A percentile compares a stretch with the other conserved stretches of the same genome.
Evolutionary conservation across 305 asterid genomes (phyloP).

Genomic region (Fraxinus nigra): DNA sequence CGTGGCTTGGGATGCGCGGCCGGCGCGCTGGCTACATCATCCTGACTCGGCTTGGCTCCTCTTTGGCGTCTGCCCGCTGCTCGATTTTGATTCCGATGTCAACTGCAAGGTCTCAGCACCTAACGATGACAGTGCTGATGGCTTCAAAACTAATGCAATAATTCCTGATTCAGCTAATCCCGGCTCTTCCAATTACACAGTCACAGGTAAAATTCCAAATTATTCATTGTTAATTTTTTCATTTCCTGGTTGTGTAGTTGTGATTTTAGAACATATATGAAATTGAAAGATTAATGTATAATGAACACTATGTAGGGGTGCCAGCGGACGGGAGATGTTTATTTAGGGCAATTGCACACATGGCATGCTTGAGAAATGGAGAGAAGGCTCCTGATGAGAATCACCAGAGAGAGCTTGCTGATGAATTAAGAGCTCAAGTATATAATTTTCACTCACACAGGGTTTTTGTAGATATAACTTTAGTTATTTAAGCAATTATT

Average conservation of each 20-base stretch:
- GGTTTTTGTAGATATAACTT: not conserved
- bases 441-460: not conserved
- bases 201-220: conserved; percentile 41
- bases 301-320: conserved; percentile 42
- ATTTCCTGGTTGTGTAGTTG: not conserved
- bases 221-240: not conserved
- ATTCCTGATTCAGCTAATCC: conserved; percentile 17
- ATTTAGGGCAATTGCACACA: conserved; percentile 80
- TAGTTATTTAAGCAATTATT: not conserved
- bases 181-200: conserved; percentile 43
- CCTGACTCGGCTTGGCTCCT: conserved; percentile 77
- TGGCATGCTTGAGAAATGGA: conserved; percentile 69
- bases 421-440: conserved; percentile 87
- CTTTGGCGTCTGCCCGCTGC: conserved; percentile 52
- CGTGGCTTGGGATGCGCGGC: conserved; percentile 85
- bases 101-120: conserved; percentile 18
- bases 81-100: conserved; percentile 36
- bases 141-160: not conserved
- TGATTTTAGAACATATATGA: not conserved
- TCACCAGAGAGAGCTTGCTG: conserved; percentile 76
- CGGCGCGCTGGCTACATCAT: conserved; percentile 88
- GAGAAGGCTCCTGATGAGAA: conserved; percentile 67
- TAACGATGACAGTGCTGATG: conserved; percentile 13
- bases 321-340: conserved; percentile 79
- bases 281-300: not conserved